phyloP scores from a whole-genome alignment of 345 rosid genomes.

The Eucalyptus rudis region DNA sequence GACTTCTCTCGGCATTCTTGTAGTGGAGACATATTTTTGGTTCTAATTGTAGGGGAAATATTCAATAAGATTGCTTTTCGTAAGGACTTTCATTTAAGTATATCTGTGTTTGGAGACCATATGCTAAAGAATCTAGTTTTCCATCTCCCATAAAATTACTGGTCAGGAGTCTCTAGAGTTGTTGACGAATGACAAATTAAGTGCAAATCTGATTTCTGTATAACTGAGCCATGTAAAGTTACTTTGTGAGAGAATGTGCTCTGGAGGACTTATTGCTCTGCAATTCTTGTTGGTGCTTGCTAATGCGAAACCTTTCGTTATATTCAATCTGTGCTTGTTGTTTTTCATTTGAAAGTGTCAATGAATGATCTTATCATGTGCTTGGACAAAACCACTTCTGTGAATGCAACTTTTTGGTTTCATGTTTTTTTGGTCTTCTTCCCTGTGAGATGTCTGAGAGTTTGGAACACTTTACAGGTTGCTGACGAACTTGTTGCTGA shows the following conservation, averaged over 20 bases:
- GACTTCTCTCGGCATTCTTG: not conserved
- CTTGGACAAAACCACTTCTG: not conserved
- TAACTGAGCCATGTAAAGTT: not conserved
- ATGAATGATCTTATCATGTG: not conserved
- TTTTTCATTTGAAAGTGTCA: not conserved
- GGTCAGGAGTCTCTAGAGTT: not conserved
- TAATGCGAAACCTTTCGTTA: not conserved
- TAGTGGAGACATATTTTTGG: not conserved
- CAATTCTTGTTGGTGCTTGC: not conserved
- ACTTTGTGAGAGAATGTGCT: not conserved
- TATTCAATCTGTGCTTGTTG: not conserved
- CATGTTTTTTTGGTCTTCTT: not conserved
- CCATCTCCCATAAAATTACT: not conserved
- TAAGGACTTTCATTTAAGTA: not conserved
- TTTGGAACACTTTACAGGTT: constrained; percentile 50
- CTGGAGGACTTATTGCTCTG: not conserved
- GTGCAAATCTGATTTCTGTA: not conserved
- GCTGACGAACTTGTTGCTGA: constrained; percentile 99
- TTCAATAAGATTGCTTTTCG: not conserved
- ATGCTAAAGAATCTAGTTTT: not conserved
- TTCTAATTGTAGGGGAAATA: not conserved
- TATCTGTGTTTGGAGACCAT: not conserved
- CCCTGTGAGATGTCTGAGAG: constrained; percentile 10
- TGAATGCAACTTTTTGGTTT: not conserved
- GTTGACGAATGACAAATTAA: not conserved